Evolutionary conservation across 352 stramenopile genomes (phyloP).

Genomic region (Phytopythium cucurbitacearum): DNA sequence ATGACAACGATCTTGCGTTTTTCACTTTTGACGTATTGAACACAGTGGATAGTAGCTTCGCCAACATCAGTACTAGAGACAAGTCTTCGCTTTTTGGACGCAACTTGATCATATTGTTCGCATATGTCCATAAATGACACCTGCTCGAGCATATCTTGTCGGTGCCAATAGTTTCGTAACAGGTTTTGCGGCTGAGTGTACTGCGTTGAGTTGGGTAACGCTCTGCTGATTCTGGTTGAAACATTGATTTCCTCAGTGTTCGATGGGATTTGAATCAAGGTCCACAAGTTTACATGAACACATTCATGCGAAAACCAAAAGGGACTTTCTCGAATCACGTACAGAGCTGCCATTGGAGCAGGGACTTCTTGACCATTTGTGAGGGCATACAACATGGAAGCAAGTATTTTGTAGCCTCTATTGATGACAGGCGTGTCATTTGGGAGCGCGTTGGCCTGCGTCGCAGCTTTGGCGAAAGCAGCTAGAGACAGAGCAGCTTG

Average conservation of each 20-base stretch:
- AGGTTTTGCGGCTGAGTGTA: too few species aligned
- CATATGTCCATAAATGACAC: too few species aligned
- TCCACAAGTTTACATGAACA: slow-evolving; percentile 3
- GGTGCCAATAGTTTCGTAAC: too few species aligned
- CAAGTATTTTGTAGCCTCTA: slow-evolving; percentile 8
- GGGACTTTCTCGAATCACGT: slow-evolving; percentile 7
- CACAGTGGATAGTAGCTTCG: too few species aligned
- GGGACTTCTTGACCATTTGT: slow-evolving; percentile 13
- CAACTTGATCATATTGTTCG: too few species aligned
- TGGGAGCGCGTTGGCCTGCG: slow-evolving; percentile 1
- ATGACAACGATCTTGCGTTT: slow-evolving; percentile 7
- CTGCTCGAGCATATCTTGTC: too few species aligned
- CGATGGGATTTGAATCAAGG: background rate
- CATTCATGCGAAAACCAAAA: slow-evolving; percentile 20
- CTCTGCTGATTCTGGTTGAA: background rate
- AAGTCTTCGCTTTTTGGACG: too few species aligned
- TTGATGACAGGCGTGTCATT: slow-evolving; percentile 4
- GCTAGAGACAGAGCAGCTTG: slow-evolving; percentile 7
- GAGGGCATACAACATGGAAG: slow-evolving; percentile 11
- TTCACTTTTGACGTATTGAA: too few species aligned
- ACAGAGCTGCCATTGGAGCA: slow-evolving; percentile 11
- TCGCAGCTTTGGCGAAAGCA: slow-evolving; percentile 10
- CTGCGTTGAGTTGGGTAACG: too few species aligned
- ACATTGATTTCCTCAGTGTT: slow-evolving; percentile 3
- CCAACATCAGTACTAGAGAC: too few species aligned